These are phyloP conservation scores for Pythium utonaiense DNA, from an alignment of 352 stramenopile species.

Conservation along the genomic window DNA sequence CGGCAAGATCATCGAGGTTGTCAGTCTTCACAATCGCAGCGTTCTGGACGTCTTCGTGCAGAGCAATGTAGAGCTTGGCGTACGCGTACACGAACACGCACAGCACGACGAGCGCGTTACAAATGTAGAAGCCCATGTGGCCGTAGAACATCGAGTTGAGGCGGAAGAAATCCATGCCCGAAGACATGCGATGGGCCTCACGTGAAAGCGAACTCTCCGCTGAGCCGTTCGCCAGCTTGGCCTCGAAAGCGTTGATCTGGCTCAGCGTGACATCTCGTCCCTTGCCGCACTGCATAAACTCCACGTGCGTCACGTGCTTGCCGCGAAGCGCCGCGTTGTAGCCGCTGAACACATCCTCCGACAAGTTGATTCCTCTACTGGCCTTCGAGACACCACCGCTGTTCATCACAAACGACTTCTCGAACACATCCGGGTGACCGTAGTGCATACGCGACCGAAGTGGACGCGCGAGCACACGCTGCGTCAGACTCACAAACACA, in stretches of 20 bases:
- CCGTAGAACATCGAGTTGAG: slow-evolving; percentile 89
- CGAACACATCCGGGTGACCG: slow-evolving; percentile 85
- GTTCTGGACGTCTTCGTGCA: slow-evolving; percentile 69
- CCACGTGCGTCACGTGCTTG: slow-evolving; percentile 71
- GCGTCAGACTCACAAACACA: slow-evolving; percentile 85
- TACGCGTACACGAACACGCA: slow-evolving; percentile 84
- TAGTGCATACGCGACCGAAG: slow-evolving; percentile 86
- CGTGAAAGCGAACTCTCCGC: slow-evolving; percentile 79
- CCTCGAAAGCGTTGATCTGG: slow-evolving; percentile 87
- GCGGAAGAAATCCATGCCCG: slow-evolving; percentile 86
- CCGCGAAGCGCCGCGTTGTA: slow-evolving; percentile 82
- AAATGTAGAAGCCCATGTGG: slow-evolving; percentile 89
- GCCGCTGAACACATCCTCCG: slow-evolving; percentile 86
- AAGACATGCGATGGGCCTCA: slow-evolving; percentile 78
- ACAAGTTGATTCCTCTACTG: slow-evolving; percentile 87
- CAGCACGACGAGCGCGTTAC: slow-evolving; percentile 73
- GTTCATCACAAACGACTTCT: slow-evolving; percentile 85
- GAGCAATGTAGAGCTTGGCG: slow-evolving; percentile 82
- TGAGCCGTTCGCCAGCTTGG: slow-evolving; percentile 79
- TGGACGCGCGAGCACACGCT: slow-evolving; percentile 74
- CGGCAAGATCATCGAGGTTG: slow-evolving; percentile 64
- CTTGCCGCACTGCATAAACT: slow-evolving; percentile 89
- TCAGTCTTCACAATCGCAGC: slow-evolving; percentile 74
- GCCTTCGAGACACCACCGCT: slow-evolving; percentile 85
- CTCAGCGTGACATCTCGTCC: slow-evolving; percentile 85